phyloP scores from a whole-genome alignment of 257 asterid species.

The Osmanthus fragrans region DNA sequence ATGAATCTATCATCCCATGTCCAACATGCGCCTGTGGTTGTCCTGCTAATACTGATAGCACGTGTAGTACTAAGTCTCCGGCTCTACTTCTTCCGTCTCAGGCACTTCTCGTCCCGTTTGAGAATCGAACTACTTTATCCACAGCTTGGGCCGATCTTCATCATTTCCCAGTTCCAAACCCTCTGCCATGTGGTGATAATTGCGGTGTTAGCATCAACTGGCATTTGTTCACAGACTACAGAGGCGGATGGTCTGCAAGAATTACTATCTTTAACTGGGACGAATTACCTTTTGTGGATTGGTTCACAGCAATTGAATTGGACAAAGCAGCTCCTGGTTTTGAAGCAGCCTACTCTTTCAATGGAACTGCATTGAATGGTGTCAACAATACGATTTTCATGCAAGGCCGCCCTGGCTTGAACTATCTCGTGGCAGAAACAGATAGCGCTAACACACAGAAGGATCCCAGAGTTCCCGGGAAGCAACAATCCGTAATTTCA shows the following conservation, averaged over 20 bases:
- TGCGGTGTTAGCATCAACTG: slow-evolving; percentile 92
- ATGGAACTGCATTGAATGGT: slow-evolving; percentile 56
- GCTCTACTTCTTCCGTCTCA: slow-evolving; percentile 86
- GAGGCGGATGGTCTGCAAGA: slow-evolving; percentile 92
- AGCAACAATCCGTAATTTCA: slow-evolving; percentile 90
- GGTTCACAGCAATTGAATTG: slow-evolving; percentile 83
- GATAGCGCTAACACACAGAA: slow-evolving; percentile 52
- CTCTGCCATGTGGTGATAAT: slow-evolving; percentile 77
- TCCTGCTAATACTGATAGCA: slow-evolving; percentile 30
- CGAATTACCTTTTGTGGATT: slow-evolving; percentile 55
- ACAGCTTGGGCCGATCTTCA: slow-evolving; percentile 80
- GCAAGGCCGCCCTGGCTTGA: slow-evolving; percentile 79
- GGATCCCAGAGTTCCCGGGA: slow-evolving; percentile 76
- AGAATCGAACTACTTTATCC: slow-evolving; percentile 55
- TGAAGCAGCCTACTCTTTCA: slow-evolving; percentile 80
- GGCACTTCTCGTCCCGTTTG: slow-evolving; percentile 76
- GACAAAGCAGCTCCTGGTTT: slow-evolving; percentile 62
- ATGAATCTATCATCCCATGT: slow-evolving; percentile 87
- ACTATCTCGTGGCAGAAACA: slow-evolving; percentile 74
- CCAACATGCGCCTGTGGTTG: slow-evolving; percentile 93
- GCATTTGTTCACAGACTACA: slow-evolving; percentile 78
- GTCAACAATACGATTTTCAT: slow-evolving; percentile 70
- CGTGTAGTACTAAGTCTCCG: slow-evolving; percentile 58
- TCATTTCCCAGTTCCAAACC: slow-evolving; percentile 63
- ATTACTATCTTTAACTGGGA: slow-evolving; percentile 93